Conservation (phyloP, 2,329 filamentous ascomycete species). For the Emergomyces africanus region DNA sequence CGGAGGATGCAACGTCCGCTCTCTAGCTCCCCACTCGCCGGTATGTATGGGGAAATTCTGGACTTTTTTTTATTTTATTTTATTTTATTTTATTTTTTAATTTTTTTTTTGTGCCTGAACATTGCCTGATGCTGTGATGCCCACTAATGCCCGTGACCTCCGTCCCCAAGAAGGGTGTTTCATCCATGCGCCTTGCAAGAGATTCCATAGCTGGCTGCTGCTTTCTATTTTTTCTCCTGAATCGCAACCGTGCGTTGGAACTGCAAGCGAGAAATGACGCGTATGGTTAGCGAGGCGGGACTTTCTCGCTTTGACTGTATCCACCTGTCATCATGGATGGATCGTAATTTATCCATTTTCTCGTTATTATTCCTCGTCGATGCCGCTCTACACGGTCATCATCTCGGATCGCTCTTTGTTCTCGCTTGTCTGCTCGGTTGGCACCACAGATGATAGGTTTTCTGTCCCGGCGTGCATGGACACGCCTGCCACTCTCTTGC, state of each 20-base stretch:
- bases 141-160: not conserved
- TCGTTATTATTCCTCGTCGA: not conserved
- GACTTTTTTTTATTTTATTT: too few relatives aligned
- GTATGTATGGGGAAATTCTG: not conserved
- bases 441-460: not conserved
- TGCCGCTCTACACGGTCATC: not conserved
- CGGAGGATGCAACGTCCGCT: not conserved
- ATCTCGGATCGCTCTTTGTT: not conserved
- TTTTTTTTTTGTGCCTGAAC: not conserved
- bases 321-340: not conserved
- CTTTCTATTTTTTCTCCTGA: not conserved
- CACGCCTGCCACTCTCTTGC: not conserved
- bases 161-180: not conserved
- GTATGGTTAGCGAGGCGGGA: not conserved
- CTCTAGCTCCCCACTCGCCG: not conserved
- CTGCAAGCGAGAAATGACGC: not conserved
- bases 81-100: not conserved
- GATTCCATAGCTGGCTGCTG: not conserved
- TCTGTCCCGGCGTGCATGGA: not conserved
- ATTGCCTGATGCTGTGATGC: not conserved
- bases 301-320: not conserved
- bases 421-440: conserved; percentile 1
- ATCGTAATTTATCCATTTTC: not conserved
- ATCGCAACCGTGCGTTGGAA: not conserved
- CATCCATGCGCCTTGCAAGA: not conserved